Base-by-base conservation (phyloP, 306 rosid genomes). In the Vachellia collinsii region DNA sequence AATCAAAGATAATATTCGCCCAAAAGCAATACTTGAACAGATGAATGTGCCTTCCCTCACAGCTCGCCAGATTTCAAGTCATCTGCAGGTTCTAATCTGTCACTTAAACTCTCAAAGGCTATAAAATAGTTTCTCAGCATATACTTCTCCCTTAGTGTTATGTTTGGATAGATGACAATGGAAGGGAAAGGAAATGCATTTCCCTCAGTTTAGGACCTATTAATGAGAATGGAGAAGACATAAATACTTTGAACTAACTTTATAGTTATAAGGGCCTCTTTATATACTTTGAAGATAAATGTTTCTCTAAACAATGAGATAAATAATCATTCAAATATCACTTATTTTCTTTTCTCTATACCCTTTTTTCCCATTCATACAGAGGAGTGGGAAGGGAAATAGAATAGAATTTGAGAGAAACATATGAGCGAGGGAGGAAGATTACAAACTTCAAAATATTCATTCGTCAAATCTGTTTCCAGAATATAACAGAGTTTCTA, bases 41-140 rank as follows among this genome's bases (percentile, higher is more conserved):
- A 86, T 91, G 91, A 80, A 84, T n/a, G 87, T 47, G 53, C 83
- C 83, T 54, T 7, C 56, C 42, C 50, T 89, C 59, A 83, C 93
- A 9, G 29, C 47, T n/a, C 83, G 83, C 70, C 93, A 91, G 36
- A 85, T 89, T 65, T 86, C 91, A 13, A 91, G 90, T 64, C 91
- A 91, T 77, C 80, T 85, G 16, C 92, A 89, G 97, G 93, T 91
- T 83, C 75, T 78, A 46, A 36, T 79, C 74, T 37, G 62, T 64
- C 61, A 36, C 47, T 54, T 76, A 22, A 72, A 59, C 62, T 63
- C 43, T 25, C 34, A 70, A 64, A 12, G 23, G 41, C 13, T 19
- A 50, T 14, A 12, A 20, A 13, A 39, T 5, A 8, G 20, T 8
- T 59, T 72, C 17, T 29, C 23, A 36, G 20, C 39, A 29, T 25